Evolutionary conservation across 2,329 filamentous ascomycete species (phyloP).

Genomic region (Neofusicoccum sp.): DNA sequence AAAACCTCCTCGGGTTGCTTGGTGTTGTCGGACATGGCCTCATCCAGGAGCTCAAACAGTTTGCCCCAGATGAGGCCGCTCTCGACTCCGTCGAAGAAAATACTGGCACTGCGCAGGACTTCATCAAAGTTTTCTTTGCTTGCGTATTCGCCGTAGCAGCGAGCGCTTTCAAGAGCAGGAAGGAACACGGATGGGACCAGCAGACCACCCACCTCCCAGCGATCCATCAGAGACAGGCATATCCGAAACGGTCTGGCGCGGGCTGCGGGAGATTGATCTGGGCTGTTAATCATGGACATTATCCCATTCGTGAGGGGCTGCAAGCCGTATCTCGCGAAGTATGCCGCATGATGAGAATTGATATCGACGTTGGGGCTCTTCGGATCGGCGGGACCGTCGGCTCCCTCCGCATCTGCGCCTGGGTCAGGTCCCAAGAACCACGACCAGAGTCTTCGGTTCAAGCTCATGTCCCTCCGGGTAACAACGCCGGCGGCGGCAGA

Average conservation of each 20-base stretch:
- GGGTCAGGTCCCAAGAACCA: slow-evolving; percentile 87
- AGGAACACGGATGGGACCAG: slow-evolving; percentile 89
- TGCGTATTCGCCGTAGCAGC: slow-evolving; percentile 69
- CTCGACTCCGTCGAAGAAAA: slow-evolving; percentile 97
- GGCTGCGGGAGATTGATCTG: slow-evolving; percentile 58
- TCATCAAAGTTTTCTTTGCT: slow-evolving; percentile 76
- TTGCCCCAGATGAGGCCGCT: slow-evolving; percentile 91
- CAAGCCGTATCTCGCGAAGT: slow-evolving; percentile 81
- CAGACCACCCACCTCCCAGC: slow-evolving; percentile 93
- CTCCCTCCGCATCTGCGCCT: slow-evolving; percentile 42
- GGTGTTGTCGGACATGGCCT: slow-evolving; percentile 54
- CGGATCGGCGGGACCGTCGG: slow-evolving; percentile 38
- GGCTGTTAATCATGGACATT: slow-evolving; percentile 67
- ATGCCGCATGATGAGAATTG: slow-evolving; percentile 57
- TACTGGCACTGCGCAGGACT: slow-evolving; percentile 87
- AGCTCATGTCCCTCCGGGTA: slow-evolving; percentile 88
- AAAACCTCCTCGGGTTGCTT: slow-evolving; percentile 49
- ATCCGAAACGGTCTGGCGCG: slow-evolving; percentile 85
- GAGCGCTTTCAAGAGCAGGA: slow-evolving; percentile 79
- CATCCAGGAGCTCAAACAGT: slow-evolving; percentile 66
- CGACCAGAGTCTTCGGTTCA: slow-evolving; percentile 92
- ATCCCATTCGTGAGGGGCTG: slow-evolving; percentile 74
- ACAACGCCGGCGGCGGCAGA: slow-evolving; percentile 86
- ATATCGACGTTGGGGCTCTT: slow-evolving; percentile 41
- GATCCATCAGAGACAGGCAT: slow-evolving; percentile 94